Evolutionary conservation across 306 rosid species (phyloP), one percentile per base, ranked within the genome.

Genomic region (Lablab purpureus): DNA sequence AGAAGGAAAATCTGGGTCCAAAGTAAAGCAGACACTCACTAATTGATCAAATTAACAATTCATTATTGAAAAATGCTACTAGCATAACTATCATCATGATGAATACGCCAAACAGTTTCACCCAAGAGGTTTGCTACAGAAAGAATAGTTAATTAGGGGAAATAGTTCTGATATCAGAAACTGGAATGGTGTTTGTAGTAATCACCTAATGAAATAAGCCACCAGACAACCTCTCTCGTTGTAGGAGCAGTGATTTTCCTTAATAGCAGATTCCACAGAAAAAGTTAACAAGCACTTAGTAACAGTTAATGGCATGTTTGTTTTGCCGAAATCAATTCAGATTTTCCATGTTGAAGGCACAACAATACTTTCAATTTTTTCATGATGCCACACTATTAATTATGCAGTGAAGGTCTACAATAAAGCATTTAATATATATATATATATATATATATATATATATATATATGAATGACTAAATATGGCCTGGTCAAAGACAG

Each of bases 181-280:
- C 85, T 4, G 89, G 94, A 28, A 90, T 83, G 41, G 94, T 87
- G 91, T 90, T 87, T n/a, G 93, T 88, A 7, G 87, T 80, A 58
- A 90, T 90, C 84, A 92, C 91, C 85, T 92, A 92, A 68, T 88
- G 93, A 83, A 92, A 90, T 52, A 87, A 32, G 46, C 94, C 90
- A 56, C 88, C 70, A 11, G 91, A 88, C 78, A 92, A 74, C 88
- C 89, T 85, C 82, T 88, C 91, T n/a, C 1, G 88, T 84, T 27
- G 97, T 94, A 14, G 94, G 92, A 92, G 80, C 94, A 84, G 86
- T 62, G 55, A 74, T 66, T 62, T 22, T n/a, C n/a, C n/a, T n/a
- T n/a, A n/a, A n/a, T n/a, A n/a, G n/a, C n/a, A n/a, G n/a, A n/a
- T n/a, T n/a, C n/a, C n/a, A n/a, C 22, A 46, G 45, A 68, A 4